These are phyloP conservation scores for Tuber aestivum DNA, from an alignment of 495 filamentous ascomycete genomes.

Conservation along the genomic window DNA sequence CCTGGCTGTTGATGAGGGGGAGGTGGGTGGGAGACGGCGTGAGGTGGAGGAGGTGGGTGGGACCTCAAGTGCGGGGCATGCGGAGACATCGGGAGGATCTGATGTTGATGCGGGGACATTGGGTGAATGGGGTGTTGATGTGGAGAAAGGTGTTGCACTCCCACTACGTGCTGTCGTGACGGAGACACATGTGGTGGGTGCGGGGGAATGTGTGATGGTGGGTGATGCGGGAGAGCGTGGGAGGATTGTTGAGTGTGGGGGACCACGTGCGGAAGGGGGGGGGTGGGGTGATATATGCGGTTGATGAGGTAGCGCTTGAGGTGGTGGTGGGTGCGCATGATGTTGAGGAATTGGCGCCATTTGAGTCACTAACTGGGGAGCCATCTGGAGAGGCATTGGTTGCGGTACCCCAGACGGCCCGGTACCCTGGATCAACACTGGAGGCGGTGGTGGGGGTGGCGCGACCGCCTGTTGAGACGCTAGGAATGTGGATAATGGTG, in stretches of 20 bases:
- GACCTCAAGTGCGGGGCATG: constrained; percentile 11
- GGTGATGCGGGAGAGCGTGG: constrained; percentile 23
- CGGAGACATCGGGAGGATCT: constrained; percentile 27
- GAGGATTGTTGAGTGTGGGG: constrained; percentile 26
- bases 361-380: constrained; percentile 18
- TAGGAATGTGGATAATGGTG: constrained; percentile 37
- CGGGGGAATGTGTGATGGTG: constrained; percentile 35
- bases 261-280: constrained; percentile 28
- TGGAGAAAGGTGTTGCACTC: constrained; percentile 28
- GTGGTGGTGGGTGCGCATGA: constrained; percentile 27
- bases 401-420: constrained; percentile 24
- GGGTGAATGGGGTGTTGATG: constrained; percentile 27
- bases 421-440: constrained; percentile 25
- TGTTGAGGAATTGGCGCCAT: constrained; percentile 36
- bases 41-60: constrained; percentile 19
- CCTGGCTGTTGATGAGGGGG: constrained; percentile 30
- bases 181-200: constrained; percentile 30
- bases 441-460: constrained; percentile 27
- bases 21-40: constrained; percentile 17
- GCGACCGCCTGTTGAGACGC: constrained; percentile 33
- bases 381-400: constrained; percentile 28
- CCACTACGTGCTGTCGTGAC: constrained; percentile 14
- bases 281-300: constrained; percentile 32
- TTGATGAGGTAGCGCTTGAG: constrained; percentile 20
- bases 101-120: constrained; percentile 30